Evolutionary conservation across 1,284 basidiomycete genomes (phyloP).

Genomic region (Ceratobasidium sp.): DNA sequence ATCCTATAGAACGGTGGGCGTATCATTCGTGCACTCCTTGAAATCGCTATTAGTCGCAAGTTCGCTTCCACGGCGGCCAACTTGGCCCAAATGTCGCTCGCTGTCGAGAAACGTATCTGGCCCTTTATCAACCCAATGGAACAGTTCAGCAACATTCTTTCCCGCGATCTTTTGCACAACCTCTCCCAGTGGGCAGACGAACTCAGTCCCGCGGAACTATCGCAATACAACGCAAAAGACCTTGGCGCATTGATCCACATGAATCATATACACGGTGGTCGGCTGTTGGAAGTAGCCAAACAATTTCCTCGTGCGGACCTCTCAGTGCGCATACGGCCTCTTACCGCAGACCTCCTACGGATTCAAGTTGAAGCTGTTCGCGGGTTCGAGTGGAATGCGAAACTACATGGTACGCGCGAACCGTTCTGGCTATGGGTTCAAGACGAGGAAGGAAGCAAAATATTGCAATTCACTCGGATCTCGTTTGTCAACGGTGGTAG

Average conservation of each 20-base stretch:
- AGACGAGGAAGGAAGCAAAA: slow-evolving; percentile 81
- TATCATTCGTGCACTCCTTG: slow-evolving; percentile 92
- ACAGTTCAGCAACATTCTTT: slow-evolving; percentile 75
- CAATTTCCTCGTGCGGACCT: slow-evolving; percentile 88
- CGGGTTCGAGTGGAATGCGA: slow-evolving; percentile 88
- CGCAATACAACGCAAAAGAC: slow-evolving; percentile 78
- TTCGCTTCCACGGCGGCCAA: slow-evolving; percentile 88
- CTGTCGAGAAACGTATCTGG: slow-evolving; percentile 94
- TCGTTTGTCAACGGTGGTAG: slow-evolving; percentile 64
- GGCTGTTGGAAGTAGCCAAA: slow-evolving; percentile 84
- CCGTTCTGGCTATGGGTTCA: slow-evolving; percentile 98
- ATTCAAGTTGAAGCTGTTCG: slow-evolving; percentile 76
- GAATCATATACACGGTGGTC: slow-evolving; percentile 87
- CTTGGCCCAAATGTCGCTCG: slow-evolving; percentile 93
- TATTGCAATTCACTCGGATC: slow-evolving; percentile 86
- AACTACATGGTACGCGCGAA: slow-evolving; percentile 82
- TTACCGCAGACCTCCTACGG: slow-evolving; percentile 87
- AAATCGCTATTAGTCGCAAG: slow-evolving; percentile 92
- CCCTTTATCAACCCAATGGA: slow-evolving; percentile 94
- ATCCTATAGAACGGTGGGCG: slow-evolving; percentile 84
- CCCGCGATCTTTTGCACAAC: slow-evolving; percentile 84
- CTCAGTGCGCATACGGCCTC: slow-evolving; percentile 78
- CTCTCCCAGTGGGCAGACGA: slow-evolving; percentile 89
- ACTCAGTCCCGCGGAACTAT: slow-evolving; percentile 82
- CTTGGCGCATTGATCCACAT: slow-evolving; percentile 88